Evolutionary conservation across 768 basidiomycete species (phyloP), one percentile per base, ranked within the genome.

Genomic region (Tylopilus balloui): DNA sequence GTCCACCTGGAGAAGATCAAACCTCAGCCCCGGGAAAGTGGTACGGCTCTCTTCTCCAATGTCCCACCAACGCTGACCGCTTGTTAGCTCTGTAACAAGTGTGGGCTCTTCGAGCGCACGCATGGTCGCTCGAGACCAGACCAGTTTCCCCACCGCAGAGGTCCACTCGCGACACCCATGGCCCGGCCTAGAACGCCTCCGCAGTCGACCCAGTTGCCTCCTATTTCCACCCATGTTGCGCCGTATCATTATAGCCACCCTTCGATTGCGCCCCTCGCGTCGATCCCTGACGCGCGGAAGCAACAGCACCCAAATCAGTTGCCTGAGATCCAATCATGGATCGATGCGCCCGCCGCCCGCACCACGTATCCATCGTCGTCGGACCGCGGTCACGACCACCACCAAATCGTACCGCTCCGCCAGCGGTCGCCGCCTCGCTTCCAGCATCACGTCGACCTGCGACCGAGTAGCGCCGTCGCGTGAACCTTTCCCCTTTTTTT

Each of bases 11-110:
- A 69, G 88, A 29, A 69, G 88, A 51, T 82, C 80, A 14, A 88
- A 86, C 60, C 76, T 90, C 50, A 83, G 79, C 50, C 87, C 86
- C 1, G 88, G 88, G 23, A 90, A 90, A 78, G 88, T 90, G 57
- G 78, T 77, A 54, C 50, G 78, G 58, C 6, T 29, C 24, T 24
- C 49, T 25, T 17, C 28, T 46, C 42, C 17, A 32, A 48, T 43
- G 41, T 42, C 35, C 39, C 52, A 50, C 38, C 29, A n/a, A 11
- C 29, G 17, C 55, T 45, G 27, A 54, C 42, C 9, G 38, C 24
- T 24, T 28, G 19, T 7, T 45, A 77, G 76, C 66, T 78, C 29
- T 72, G 69, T 60, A 71, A 73, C 73, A 89, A 89, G 62, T 89
- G 87, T 57, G 87, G 87, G 14, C 68, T 89, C 4, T 89, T 88